These are phyloP conservation scores for Aspergillus fumigatus DNA, from an alignment of 2,329 filamentous ascomycete species.

Conservation along the genomic window DNA sequence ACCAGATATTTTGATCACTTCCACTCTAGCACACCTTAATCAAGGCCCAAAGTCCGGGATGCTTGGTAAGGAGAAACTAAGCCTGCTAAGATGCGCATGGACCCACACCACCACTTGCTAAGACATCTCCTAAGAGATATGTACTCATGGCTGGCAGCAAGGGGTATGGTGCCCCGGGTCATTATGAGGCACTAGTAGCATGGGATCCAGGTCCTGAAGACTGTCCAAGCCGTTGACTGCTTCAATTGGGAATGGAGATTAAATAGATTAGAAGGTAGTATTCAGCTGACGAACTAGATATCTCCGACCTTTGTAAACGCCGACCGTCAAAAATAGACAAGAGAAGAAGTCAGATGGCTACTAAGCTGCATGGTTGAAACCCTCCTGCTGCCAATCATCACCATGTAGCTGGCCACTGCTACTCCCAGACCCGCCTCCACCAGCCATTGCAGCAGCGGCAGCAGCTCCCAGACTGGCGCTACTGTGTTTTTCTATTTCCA, in stretches of 20 bases:
- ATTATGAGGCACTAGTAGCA: background rate
- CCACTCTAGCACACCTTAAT: background rate
- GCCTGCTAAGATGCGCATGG: background rate
- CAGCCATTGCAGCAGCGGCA: constrained; percentile 35
- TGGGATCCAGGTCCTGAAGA: background rate
- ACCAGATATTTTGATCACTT: background rate
- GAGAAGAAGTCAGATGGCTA: background rate
- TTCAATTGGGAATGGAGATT: background rate
- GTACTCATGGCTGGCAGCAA: background rate
- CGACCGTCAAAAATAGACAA: background rate
- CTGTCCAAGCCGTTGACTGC: background rate
- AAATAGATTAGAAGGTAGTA: background rate
- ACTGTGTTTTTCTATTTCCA: constrained; percentile 60
- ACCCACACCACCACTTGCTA: background rate
- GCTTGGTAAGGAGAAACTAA: background rate
- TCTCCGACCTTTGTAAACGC: background rate
- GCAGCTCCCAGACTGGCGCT: constrained; percentile 47
- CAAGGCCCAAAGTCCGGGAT: background rate
- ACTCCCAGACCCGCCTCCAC: constrained; percentile 18
- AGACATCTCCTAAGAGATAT: background rate
- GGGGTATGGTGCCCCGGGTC: background rate
- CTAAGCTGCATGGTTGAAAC: constrained; percentile 41
- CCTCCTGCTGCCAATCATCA: constrained; percentile 62
- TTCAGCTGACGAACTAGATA: background rate
- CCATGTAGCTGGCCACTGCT: constrained; percentile 32